Base-by-base conservation (phyloP, 75 land plant genomes). In the Cryptomeria japonica region DNA sequence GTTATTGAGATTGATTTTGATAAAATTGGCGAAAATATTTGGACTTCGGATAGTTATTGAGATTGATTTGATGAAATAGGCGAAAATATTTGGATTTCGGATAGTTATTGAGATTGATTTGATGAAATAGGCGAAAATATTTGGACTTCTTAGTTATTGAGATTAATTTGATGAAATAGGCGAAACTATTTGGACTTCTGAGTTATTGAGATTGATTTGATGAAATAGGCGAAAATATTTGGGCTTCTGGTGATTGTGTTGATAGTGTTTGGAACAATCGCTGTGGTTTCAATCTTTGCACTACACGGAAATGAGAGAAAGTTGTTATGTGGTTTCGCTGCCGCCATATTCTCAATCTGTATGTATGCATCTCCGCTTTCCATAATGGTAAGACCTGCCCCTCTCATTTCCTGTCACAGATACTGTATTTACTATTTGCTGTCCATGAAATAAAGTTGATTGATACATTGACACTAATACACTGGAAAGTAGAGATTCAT, bases 291-390 rank as follows among this genome's bases (percentile, higher is more conserved):
- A n/a, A 12, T 92, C 11, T 85, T 92, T n/a, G 94, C 94, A 73
- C 86, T 95, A 32, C 94, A 95, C 56, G 96, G 94, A 58, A 76
- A 86, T 1, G 19, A 3, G 46, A 82, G 96, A 32, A 93, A 94
- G 90, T 47, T 93, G 58, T 87, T 93, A 80, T 95, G 95, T 68
- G 96, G 96, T 19, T 85, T 93, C 6, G 96, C 94, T 38, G 94
- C 95, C 49, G 68, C 94, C 85, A 86, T 95, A 64, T 95, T 91
- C 91, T 94, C 97, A 70, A 95, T 96, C 83, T 87, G 94, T 88
- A 98, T 98, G 99, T 98, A 98, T 82, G 98, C 92, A n/a, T 95
- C 99, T 11, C 99, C 99, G 25, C 93, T 98, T 1, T 90, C 95
- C 22, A 93, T 95, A 89, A 94, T 97, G 96, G 99, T 84, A 53